These are phyloP conservation scores for Calcarisporium arbuscula DNA, from an alignment of 2,329 filamentous ascomycete genomes.

Conservation along the genomic window DNA sequence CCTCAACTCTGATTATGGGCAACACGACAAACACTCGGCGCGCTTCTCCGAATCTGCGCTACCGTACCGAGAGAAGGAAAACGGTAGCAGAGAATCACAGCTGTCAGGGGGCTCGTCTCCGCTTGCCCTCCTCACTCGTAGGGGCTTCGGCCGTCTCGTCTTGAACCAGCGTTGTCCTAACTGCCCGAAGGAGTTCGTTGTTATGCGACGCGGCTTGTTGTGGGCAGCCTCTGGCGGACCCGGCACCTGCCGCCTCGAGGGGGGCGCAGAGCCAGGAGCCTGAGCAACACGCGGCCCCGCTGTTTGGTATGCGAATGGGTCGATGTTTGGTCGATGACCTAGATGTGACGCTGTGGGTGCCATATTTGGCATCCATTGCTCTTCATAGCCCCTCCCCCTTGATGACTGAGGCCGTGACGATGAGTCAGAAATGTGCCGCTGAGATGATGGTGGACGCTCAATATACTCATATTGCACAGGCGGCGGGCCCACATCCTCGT, in stretches of 20 bases:
- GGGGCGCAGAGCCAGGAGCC: slow-evolving; percentile 23
- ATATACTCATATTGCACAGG: slow-evolving; percentile 42
- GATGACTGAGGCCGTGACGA: slow-evolving; percentile 25
- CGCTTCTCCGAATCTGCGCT: no score
- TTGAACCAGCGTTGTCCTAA: no score
- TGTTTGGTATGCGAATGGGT: slow-evolving; percentile 50
- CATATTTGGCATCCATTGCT: slow-evolving; percentile 20
- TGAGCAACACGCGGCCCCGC: slow-evolving; percentile 33
- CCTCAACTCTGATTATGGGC: no score
- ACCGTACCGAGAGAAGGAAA: no score
- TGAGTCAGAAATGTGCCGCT: slow-evolving; percentile 41
- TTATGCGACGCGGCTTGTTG: slow-evolving; percentile 18
- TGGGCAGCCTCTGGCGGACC: slow-evolving; percentile 24
- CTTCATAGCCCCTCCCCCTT: slow-evolving; percentile 24
- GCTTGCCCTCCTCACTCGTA: no score
- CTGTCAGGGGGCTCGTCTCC: no score
- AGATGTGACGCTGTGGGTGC: slow-evolving; percentile 22
- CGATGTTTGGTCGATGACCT: slow-evolving; percentile 21
- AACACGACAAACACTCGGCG: no score
- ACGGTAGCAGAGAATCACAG: no score
- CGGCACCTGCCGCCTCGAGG: slow-evolving; percentile 30
- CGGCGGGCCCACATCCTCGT: slow-evolving; percentile 30
- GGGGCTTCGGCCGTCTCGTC: no score
- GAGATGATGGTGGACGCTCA: slow-evolving; percentile 22
- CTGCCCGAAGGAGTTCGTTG: no score